Percentiles rank a stretch among this genome's conserved stretches.
phyloP scores from a whole-genome alignment of 352 stramenopile genomes.

The Globisporangium carolinianum region DNA sequence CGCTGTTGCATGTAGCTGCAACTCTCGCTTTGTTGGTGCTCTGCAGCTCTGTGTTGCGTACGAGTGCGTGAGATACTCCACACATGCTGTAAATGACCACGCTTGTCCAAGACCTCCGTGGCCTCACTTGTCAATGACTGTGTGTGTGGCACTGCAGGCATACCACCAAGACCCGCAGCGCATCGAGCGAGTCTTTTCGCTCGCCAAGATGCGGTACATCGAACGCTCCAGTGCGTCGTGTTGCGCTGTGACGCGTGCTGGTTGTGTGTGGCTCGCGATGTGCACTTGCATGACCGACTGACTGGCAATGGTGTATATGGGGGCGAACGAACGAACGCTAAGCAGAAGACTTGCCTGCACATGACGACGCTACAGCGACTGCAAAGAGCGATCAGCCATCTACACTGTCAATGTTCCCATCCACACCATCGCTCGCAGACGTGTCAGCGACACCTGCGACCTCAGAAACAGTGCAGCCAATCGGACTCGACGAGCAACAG shows the following conservation, averaged over 20 bases:
- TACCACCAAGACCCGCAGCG: slow-evolving; percentile 44
- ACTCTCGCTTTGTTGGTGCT: no score
- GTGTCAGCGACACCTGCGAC: not conserved
- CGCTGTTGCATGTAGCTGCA: not conserved
- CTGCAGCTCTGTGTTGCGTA: no score
- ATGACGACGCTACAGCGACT: not conserved
- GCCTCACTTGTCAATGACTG: no score
- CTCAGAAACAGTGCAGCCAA: slow-evolving; percentile 10
- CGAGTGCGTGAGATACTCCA: not conserved
- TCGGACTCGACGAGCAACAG: not conserved
- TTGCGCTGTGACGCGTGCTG: not conserved
- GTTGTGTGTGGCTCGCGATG: not conserved
- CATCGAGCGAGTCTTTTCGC: slow-evolving; percentile 36
- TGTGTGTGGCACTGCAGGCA: slow-evolving; percentile 17
- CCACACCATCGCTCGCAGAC: not conserved
- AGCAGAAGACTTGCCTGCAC: slow-evolving; percentile 2
- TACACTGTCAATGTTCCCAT: not conserved
- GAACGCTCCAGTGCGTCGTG: slow-evolving; percentile 17
- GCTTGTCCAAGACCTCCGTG: no score
- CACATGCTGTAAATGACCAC: no score
- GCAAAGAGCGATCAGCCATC: not conserved
- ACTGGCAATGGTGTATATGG: not conserved
- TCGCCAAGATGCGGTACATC: slow-evolving; percentile 37
- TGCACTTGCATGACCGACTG: not conserved
- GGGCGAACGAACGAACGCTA: no score